Evolutionary conservation across 2,329 filamentous ascomycete genomes (phyloP).

Genomic region (Arthrobotrys entomopaga): DNA sequence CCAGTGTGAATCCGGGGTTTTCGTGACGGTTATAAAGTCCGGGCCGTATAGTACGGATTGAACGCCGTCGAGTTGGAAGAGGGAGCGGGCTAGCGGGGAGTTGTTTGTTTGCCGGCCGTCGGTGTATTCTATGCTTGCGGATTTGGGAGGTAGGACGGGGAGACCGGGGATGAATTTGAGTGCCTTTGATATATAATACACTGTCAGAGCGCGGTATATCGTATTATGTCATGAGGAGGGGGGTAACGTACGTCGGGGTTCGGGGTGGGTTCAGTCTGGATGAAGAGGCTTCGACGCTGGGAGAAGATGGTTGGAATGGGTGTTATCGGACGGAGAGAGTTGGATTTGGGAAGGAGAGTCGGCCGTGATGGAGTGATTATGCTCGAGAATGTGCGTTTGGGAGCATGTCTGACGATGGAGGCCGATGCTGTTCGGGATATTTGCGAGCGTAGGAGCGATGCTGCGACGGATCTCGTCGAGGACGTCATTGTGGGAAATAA

Average conservation of each 20-base stretch:
- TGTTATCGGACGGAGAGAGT: neutral
- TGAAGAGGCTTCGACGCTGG: conserved; percentile 74
- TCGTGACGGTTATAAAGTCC: conserved; percentile 97
- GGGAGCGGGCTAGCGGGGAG: conserved; percentile 86
- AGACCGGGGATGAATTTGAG: conserved; percentile 96
- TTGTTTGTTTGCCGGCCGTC: conserved; percentile 88
- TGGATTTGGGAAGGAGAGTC: conserved; percentile 5
- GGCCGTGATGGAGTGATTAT: conserved; percentile 8
- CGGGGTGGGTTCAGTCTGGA: conserved; percentile 93
- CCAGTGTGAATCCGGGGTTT: conserved; percentile 88
- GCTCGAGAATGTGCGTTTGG: conserved; percentile 28
- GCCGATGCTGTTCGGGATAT: conserved; percentile 28
- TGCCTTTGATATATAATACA: conserved; percentile 63
- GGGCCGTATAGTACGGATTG: conserved; percentile 91
- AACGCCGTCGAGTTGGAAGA: conserved; percentile 95
- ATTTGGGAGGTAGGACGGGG: conserved; percentile 78
- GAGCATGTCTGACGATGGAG: conserved; percentile 13
- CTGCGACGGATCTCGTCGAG: conserved; percentile 30
- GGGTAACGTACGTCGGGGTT: conserved; percentile 75
- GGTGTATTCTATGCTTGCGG: conserved; percentile 90
- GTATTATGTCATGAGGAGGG: neutral
- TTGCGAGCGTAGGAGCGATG: conserved; percentile 33
- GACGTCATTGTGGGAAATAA: conserved; percentile 16
- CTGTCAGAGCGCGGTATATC: conserved; percentile 49
- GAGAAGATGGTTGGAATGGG: neutral